These are phyloP conservation scores for Geosmithia putterillii DNA, from an alignment of 2,329 filamentous ascomycete species.

Conservation along the genomic window DNA sequence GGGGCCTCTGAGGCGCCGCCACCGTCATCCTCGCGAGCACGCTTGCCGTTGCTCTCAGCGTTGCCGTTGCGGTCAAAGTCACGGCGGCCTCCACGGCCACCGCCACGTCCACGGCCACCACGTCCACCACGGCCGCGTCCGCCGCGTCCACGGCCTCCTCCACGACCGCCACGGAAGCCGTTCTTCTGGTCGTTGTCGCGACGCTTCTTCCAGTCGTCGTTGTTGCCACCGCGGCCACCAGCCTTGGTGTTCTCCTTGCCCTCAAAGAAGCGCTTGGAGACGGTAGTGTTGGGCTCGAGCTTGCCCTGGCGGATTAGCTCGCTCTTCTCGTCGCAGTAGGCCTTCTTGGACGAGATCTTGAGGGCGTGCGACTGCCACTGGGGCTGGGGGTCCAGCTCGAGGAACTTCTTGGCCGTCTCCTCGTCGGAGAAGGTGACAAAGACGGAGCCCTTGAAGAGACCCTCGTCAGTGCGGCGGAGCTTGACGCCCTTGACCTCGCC, in stretches of 20 bases:
- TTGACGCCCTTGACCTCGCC: conserved; percentile 74
- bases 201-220: conserved; percentile 51
- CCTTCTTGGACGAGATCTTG: conserved; percentile 75
- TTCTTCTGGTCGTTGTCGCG: conserved; percentile 49
- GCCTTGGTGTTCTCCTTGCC: conserved; percentile 25
- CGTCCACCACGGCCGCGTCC: conserved; percentile 28
- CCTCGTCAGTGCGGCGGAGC: conserved; percentile 62
- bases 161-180: conserved; percentile 39
- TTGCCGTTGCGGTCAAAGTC: conserved; percentile 20
- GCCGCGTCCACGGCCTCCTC: conserved; percentile 26
- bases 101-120: conserved; percentile 26
- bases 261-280: conserved; percentile 34
- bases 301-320: conserved; percentile 60
- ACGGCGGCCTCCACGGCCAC: conserved; percentile 19
- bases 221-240: conserved; percentile 22
- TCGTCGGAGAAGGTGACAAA: conserved; percentile 85
- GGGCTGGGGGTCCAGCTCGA: conserved; percentile 68
- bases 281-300: conserved; percentile 42
- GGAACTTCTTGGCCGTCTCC: conserved; percentile 68
- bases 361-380: conserved; percentile 73
- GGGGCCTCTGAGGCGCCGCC: conserved; percentile 22
- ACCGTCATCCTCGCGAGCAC: conserved; percentile 39
- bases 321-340: conserved; percentile 71
- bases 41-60: conserved; percentile 33
- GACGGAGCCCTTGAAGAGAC: conserved; percentile 87